phyloP scores from a whole-genome alignment of 1,139 yeast genomes.

The Tardiomyces blankii region DNA sequence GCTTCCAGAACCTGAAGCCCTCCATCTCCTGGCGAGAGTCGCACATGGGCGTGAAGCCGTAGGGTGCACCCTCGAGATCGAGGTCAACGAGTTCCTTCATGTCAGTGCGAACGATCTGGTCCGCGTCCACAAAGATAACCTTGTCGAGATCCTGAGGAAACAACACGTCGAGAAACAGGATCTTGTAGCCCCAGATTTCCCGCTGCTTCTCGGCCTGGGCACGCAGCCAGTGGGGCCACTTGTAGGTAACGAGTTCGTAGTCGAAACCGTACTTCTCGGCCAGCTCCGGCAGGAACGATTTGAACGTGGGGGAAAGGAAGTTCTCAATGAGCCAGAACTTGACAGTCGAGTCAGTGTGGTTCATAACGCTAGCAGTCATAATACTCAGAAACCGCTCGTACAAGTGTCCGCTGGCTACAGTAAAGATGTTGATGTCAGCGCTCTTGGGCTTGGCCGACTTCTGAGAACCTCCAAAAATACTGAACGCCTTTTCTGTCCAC shows the following conservation, averaged over 20 bases:
- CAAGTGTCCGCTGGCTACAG: slow-evolving; percentile 69
- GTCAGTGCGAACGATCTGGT: slow-evolving; percentile 67
- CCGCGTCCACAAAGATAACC: slow-evolving; percentile 80
- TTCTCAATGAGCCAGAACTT: slow-evolving; percentile 87
- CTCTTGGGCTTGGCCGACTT: slow-evolving; percentile 17
- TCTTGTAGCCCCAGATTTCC: slow-evolving; percentile 80
- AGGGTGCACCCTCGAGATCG: slow-evolving; percentile 68
- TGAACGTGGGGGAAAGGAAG: slow-evolving; percentile 61
- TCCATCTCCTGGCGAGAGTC: slow-evolving; percentile 73
- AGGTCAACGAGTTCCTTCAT: slow-evolving; percentile 52
- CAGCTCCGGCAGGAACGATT: slow-evolving; percentile 45
- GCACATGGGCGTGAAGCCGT: slow-evolving; percentile 84
- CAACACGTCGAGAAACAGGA: slow-evolving; percentile 72
- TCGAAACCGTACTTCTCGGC: slow-evolving; percentile 49
- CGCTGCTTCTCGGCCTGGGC: slow-evolving; percentile 68
- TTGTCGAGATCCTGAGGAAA: slow-evolving; percentile 70
- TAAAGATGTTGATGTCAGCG: slow-evolving; percentile 69
- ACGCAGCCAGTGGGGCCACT: slow-evolving; percentile 89
- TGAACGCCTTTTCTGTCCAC: slow-evolving; percentile 2
- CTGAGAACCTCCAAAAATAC: slow-evolving; percentile 1
- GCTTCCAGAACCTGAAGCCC: slow-evolving; percentile 85
- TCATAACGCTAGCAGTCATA: slow-evolving; percentile 70
- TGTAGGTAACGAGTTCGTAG: slow-evolving; percentile 65
- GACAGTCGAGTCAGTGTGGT: slow-evolving; percentile 48
- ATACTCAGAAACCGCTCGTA: slow-evolving; percentile 65